Conservation (phyloP, 2,329 filamentous ascomycete genomes). For the Annulohypoxylon truncatum region DNA sequence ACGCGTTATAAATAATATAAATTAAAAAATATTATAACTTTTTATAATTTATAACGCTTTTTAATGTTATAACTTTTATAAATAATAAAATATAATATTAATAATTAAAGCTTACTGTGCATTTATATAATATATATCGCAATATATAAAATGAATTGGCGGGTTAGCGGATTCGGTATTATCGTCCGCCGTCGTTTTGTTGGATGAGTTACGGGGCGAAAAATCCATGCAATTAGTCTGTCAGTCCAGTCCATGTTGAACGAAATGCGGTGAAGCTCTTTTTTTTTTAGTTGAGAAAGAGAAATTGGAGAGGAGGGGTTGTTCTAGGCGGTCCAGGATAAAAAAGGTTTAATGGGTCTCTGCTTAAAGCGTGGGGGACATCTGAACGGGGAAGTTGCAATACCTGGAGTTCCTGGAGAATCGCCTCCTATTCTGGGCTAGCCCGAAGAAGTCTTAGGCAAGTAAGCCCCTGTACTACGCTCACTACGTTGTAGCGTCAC, state of each 20-base stretch:
- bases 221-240: conserved; percentile 18
- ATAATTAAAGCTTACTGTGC: too few species aligned
- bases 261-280: conserved; percentile 40
- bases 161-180: too few species aligned
- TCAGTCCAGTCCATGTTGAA: conserved; percentile 6
- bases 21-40: too few species aligned
- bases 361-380: conserved; percentile 15
- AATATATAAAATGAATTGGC: too few species aligned
- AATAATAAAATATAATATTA: too few species aligned
- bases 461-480: conserved; percentile 5
- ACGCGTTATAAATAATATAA: too few species aligned
- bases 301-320: conserved; percentile 28
- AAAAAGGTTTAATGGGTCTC: conserved; percentile 2
- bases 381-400: neutral
- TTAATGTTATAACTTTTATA: too few species aligned
- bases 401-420: conserved; percentile 3
- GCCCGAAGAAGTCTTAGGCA: neutral
- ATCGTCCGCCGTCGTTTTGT: too few species aligned
- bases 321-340: conserved; percentile 6
- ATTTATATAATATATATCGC: too few species aligned
- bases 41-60: too few species aligned
- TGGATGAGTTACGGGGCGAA: conserved; percentile 26
- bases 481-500: neutral
- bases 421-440: neutral
- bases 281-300: conserved; percentile 19